A percentile compares a stretch with the other conserved stretches of the same genome.
phyloP scores from a whole-genome alignment of 2,329 filamentous ascomycete genomes.

The Colletotrichum tabaci region DNA sequence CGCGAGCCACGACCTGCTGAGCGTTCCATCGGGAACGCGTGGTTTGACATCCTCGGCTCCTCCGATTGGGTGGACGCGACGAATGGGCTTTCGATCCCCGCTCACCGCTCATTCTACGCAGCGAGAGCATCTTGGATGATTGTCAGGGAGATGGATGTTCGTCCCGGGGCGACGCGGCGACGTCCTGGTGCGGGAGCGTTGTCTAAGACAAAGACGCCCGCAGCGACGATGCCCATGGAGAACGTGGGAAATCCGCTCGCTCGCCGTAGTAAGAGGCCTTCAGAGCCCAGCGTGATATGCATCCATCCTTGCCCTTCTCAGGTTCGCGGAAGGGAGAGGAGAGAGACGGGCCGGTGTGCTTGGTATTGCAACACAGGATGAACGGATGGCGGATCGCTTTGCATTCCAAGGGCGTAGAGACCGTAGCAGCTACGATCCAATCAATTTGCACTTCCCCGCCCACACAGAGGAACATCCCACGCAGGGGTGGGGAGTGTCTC shows the following conservation, averaged over 20 bases:
- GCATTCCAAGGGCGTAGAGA: neutral
- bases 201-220: conserved; percentile 2
- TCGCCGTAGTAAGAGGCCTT: neutral
- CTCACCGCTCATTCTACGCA: conserved; percentile 33
- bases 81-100: conserved; percentile 12
- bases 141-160: conserved; percentile 8
- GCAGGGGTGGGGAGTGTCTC: conserved; percentile 9
- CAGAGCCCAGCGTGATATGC: too few species aligned
- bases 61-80: conserved; percentile 4
- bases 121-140: neutral
- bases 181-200: neutral
- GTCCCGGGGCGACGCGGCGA: conserved; percentile 3
- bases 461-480: neutral
- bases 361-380: conserved; percentile 6
- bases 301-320: neutral
- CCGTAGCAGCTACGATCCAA: neutral
- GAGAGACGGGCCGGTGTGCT: conserved; percentile 20
- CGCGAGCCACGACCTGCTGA: conserved; percentile 1
- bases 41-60: conserved; percentile 13
- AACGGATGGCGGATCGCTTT: neutral
- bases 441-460: neutral
- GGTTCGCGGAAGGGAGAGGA: neutral
- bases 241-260: neutral
- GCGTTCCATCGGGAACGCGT: conserved; percentile 23
- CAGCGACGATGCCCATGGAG: neutral